Conservation (phyloP, 306 rosid species). For the Dalbergia oliveri region DNA sequence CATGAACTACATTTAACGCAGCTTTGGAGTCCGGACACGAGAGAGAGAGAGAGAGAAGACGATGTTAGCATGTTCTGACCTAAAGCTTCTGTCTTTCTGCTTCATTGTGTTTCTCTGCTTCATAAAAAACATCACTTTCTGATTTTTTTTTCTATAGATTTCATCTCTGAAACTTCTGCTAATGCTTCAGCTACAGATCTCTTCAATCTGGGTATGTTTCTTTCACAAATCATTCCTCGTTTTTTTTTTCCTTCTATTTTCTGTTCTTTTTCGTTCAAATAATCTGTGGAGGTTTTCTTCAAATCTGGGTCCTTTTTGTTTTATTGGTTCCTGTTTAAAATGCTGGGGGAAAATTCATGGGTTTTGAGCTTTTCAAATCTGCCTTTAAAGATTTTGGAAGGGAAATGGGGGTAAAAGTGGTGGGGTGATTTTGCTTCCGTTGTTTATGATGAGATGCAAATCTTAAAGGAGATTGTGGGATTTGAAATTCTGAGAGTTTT, state of each 20-base stretch:
- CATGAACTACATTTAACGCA: constrained; percentile 64
- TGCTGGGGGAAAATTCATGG: background rate
- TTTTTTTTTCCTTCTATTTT: background rate
- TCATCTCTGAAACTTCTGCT: constrained; percentile 38
- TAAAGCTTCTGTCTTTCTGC: constrained; percentile 44
- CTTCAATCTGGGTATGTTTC: constrained; percentile 40
- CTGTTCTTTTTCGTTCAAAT: background rate
- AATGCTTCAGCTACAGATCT: constrained; percentile 58
- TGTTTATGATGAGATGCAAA: constrained; percentile 16
- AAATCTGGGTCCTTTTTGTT: constrained; percentile 31
- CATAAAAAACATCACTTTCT: constrained; percentile 27
- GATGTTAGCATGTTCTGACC: constrained; percentile 61
- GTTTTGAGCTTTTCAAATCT: constrained; percentile 25
- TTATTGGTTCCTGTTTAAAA: constrained; percentile 37
- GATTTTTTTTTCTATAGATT: constrained; percentile 37
- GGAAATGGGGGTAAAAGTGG: background rate
- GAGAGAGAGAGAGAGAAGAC: constrained; percentile 43
- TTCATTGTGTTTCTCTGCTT: constrained; percentile 35
- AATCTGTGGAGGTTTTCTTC: constrained; percentile 27
- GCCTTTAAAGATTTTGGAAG: background rate
- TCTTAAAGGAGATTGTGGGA: constrained; percentile 34
- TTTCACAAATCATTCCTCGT: constrained; percentile 3
- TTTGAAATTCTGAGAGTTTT: constrained; percentile 14
- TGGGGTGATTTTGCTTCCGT: background rate
- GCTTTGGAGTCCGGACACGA: constrained; percentile 65